Base-by-base conservation (phyloP, 129 eudicot species). In the Mikania micrantha region DNA sequence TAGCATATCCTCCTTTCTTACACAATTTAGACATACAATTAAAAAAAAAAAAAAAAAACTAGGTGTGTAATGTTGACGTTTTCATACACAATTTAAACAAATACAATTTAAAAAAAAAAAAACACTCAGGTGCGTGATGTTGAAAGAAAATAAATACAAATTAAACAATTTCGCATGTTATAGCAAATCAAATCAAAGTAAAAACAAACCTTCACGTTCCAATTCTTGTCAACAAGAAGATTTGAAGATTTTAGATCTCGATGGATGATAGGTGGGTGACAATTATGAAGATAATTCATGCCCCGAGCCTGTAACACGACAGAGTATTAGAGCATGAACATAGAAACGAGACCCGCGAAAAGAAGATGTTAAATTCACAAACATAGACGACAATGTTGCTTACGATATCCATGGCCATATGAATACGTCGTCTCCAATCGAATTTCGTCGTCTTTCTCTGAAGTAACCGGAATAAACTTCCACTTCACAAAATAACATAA, bases 231-330 rank as follows among this genome's bases (percentile, higher is more conserved):
- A 40, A 93, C 99, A 52, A 93, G 96, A 75, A 93, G 92, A 80
- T 93, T 93, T 57, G 99, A 93, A 42, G 99, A 84, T 87, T 93
- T 93, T 67, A 93, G 75, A 77, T 93, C 96, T 17, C 99, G 84
- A 65, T 93, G 99, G 45, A 93, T 76, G 36, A 93, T 86, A 57
- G 99, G 99, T 17, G 99, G 99, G 66, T 78, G 84, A 81, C 81
- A 86, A 73, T 81, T 91, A 64, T 93, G 99, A 80, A 93, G 96
- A 73, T 93, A 89, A 83, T 89, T 93, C 95, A 93, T 80, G 21
- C 99, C 99, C 47, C 99, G 83, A 35, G 95, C 99, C 99, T 93
- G 24, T 19, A n/a, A n/a, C n/a, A n/a, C n/a, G n/a, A n/a, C n/a
- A n/a, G n/a, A n/a, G n/a, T 19, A 16, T 74, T n/a, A 41, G 58